Conservation (phyloP, 2,329 filamentous ascomycete species). For the Hymenoscyphus occultus region DNA sequence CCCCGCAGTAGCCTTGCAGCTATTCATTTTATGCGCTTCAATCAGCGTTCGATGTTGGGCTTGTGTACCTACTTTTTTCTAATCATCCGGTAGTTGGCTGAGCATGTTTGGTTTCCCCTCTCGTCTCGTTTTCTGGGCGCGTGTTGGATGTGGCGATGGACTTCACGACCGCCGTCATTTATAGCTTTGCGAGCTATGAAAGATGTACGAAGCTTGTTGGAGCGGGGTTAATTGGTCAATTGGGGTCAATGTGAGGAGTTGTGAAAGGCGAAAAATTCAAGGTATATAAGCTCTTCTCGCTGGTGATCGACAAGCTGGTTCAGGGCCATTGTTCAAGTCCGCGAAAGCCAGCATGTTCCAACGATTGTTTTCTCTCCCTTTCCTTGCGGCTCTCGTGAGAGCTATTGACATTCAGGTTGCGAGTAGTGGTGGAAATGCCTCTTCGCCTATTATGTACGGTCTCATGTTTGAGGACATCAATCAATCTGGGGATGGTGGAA, state of each 20-base stretch:
- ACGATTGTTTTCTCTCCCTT: neutral
- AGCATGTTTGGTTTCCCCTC: too few relatives aligned
- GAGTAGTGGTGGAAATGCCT: conserved; percentile 30
- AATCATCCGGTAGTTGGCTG: too few relatives aligned
- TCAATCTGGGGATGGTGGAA: conserved; percentile 34
- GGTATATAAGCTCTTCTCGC: conserved; percentile 1
- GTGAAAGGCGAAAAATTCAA: neutral
- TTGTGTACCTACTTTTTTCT: neutral
- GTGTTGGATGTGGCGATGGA: neutral
- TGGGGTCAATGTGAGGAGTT: neutral
- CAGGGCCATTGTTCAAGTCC: neutral
- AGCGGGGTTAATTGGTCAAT: neutral
- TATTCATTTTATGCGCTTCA: conserved; percentile 5
- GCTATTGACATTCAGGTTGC: conserved; percentile 31
- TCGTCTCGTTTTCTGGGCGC: too few relatives aligned
- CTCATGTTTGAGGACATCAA: conserved; percentile 37
- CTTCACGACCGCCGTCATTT: neutral
- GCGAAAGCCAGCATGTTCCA: conserved; percentile 6
- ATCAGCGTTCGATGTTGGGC: neutral
- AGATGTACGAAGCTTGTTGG: neutral
- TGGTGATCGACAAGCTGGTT: neutral
- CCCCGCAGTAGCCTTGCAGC: neutral
- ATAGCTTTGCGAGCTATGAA: neutral
- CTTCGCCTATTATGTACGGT: conserved; percentile 31
- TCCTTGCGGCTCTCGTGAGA: conserved; percentile 21